These are phyloP conservation scores for Celoporthe dispersa DNA, from an alignment of 2,329 filamentous ascomycete genomes.

Conservation along the genomic window DNA sequence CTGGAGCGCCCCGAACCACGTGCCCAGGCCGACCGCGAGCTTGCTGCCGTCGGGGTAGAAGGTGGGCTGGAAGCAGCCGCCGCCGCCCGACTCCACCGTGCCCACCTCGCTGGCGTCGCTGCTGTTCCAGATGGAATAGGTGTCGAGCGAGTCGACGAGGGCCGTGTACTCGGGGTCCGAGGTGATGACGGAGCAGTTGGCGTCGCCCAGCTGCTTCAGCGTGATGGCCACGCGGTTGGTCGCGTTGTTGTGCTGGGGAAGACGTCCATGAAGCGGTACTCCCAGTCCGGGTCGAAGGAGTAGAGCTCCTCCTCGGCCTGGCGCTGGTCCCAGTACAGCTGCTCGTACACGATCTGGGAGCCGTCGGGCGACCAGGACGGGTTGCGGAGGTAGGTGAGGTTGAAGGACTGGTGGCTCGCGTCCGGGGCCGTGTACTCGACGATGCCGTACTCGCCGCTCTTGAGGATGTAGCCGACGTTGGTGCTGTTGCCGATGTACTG, in stretches of 20 bases:
- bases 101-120: no score
- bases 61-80: constrained; percentile 44
- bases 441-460: constrained; percentile 36
- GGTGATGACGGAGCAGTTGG: constrained; percentile 39
- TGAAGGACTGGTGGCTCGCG: constrained; percentile 29
- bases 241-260: constrained; percentile 40
- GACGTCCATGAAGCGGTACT: constrained; percentile 48
- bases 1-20: constrained; percentile 44
- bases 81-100: constrained; percentile 31
- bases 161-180: constrained; percentile 37
- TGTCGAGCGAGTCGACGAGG: constrained; percentile 14
- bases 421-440: constrained; percentile 35
- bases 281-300: constrained; percentile 45
- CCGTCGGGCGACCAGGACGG: constrained; percentile 42
- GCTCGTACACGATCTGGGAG: constrained; percentile 34
- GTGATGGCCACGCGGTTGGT: constrained; percentile 41
- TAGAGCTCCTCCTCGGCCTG: constrained; percentile 43
- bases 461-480: constrained; percentile 37
- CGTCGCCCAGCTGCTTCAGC: constrained; percentile 46
- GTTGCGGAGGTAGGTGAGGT: constrained; percentile 24
- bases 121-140: background rate
- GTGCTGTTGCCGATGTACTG: constrained; percentile 29
- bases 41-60: constrained; percentile 44
- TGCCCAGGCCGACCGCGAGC: constrained; percentile 45
- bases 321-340: constrained; percentile 37